Conservation (phyloP, 2,329 filamentous ascomycete genomes). For the Pseudocercospora cruenta region DNA sequence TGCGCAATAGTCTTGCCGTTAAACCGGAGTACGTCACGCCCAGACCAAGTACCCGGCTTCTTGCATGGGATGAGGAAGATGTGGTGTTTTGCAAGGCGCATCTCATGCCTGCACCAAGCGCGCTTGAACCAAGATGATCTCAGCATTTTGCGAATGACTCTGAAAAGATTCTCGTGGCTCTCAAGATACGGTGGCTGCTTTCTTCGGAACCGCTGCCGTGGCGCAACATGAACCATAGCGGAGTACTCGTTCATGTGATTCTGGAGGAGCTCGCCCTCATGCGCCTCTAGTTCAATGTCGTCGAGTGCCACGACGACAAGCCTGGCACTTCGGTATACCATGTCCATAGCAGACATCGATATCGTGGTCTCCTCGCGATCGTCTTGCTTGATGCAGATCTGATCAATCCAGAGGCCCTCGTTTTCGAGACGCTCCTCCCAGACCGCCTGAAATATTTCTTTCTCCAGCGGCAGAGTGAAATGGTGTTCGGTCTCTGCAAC, state of each 20-base stretch:
- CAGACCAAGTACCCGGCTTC: conserved; percentile 23
- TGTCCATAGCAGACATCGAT: conserved; percentile 48
- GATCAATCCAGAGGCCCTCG: conserved; percentile 52
- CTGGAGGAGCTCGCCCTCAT: conserved; percentile 43
- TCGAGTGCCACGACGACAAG: conserved; percentile 48
- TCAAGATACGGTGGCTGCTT: conserved; percentile 39
- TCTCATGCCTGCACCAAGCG: conserved; percentile 52
- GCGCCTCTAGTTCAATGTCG: conserved; percentile 42
- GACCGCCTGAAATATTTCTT: conserved; percentile 47
- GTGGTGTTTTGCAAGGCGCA: conserved; percentile 45
- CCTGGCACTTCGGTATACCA: conserved; percentile 48
- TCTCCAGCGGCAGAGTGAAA: conserved; percentile 45
- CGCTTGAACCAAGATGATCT: conserved; percentile 49
- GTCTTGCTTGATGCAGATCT: conserved; percentile 50
- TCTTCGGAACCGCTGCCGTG: conserved; percentile 38
- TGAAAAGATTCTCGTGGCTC: conserved; percentile 36
- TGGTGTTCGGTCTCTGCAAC: conserved; percentile 38
- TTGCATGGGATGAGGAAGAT: conserved; percentile 47
- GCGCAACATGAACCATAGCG: conserved; percentile 34
- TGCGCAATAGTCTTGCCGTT: conserved; percentile 48
- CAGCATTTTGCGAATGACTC: conserved; percentile 43
- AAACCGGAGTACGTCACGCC: conserved; percentile 41
- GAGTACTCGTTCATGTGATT: conserved; percentile 46
- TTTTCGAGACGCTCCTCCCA: conserved; percentile 42
- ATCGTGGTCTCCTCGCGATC: conserved; percentile 44